Evolutionary conservation across 768 basidiomycete species (phyloP).

Genomic region (Strobilomyces dryophilus): DNA sequence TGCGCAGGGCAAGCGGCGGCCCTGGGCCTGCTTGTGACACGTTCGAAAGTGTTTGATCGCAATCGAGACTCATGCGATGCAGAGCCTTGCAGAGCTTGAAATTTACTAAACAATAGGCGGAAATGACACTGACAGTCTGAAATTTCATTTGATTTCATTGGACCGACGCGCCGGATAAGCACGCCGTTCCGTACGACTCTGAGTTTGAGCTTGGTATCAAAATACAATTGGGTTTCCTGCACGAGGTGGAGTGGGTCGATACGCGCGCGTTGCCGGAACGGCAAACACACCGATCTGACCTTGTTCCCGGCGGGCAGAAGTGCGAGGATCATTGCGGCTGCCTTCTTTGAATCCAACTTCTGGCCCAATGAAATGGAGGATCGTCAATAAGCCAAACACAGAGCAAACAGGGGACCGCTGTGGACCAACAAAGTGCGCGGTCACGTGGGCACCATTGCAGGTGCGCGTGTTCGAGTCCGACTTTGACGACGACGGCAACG

Average conservation of each 20-base stretch:
- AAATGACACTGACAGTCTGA: not conserved
- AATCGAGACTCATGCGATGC: not conserved
- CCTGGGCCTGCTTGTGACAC: not conserved
- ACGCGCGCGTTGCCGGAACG: not conserved
- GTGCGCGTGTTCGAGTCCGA: conserved; percentile 9
- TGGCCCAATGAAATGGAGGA: conserved; percentile 1
- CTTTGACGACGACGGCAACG: not conserved
- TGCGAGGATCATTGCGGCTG: not conserved
- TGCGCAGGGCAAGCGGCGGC: conserved; percentile 4
- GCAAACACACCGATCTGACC: not conserved
- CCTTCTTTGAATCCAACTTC: too few species aligned
- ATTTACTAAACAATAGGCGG: conserved; percentile 3
- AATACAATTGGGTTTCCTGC: not conserved
- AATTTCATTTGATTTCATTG: not conserved
- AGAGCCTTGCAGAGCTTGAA: not conserved
- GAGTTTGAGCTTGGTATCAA: not conserved
- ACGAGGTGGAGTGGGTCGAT: not conserved
- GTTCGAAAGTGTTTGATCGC: not conserved
- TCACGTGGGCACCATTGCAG: conserved; percentile 25
- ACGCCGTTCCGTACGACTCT: too few species aligned
- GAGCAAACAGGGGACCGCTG: conserved; percentile 14
- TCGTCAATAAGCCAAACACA: conserved; percentile 15
- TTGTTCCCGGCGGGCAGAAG: not conserved
- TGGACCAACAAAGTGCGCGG: conserved; percentile 17
- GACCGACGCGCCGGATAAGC: too few species aligned